These are phyloP conservation scores for Holtermanniella nyarrowii DNA, from an alignment of 768 basidiomycete species.

Conservation along the genomic window DNA sequence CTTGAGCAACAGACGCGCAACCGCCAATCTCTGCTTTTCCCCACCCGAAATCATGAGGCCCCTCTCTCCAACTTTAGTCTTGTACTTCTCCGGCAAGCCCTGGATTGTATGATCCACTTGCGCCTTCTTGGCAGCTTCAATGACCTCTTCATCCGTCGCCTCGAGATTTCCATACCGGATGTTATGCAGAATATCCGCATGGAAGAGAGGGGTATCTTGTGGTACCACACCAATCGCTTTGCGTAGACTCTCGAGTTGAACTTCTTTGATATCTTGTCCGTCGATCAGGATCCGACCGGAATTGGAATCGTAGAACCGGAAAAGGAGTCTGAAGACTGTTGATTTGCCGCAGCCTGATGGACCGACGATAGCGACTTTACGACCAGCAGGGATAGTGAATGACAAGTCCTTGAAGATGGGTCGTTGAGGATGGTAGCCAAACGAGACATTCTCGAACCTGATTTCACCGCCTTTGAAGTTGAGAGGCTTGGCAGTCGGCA, in stretches of 20 bases:
- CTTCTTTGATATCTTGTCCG: constrained; percentile 67
- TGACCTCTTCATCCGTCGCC: constrained; percentile 82
- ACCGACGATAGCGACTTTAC: constrained; percentile 94
- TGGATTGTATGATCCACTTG: constrained; percentile 73
- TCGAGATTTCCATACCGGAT: constrained; percentile 81
- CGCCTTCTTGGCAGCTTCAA: constrained; percentile 70
- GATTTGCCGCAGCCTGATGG: constrained; percentile 97
- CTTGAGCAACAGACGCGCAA: constrained; percentile 83
- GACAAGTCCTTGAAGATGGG: constrained; percentile 81
- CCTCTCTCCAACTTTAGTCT: constrained; percentile 86
- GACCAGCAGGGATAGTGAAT: constrained; percentile 88
- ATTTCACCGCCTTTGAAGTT: constrained; percentile 71
- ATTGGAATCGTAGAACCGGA: constrained; percentile 82
- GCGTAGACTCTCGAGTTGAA: constrained; percentile 65
- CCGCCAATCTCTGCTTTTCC: constrained; percentile 93
- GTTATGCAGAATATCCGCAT: constrained; percentile 90
- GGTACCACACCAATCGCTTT: constrained; percentile 82
- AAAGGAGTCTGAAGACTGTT: constrained; percentile 85
- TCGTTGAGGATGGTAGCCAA: constrained; percentile 82
- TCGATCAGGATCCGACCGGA: constrained; percentile 71
- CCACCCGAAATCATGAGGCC: constrained; percentile 98
- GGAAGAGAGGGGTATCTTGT: constrained; percentile 95
- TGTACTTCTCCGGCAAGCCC: constrained; percentile 73
- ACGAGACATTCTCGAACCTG: constrained; percentile 80
- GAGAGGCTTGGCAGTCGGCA: constrained; percentile 57